Base-by-base conservation (phyloP, 495 filamentous ascomycete species). In the Pseudevernia furfuracea region DNA sequence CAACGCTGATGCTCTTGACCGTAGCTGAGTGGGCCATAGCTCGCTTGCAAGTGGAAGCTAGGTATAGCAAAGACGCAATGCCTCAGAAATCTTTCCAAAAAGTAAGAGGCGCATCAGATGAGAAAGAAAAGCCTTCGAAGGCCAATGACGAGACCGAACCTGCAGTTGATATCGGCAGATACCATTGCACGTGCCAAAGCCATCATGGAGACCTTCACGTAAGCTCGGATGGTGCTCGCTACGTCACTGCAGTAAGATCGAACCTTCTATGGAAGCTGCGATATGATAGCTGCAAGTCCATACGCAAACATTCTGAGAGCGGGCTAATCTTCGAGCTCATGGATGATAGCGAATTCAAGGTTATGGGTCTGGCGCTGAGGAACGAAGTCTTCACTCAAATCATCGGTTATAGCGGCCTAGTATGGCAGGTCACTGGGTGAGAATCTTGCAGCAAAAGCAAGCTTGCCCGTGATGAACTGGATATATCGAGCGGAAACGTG, bases 301-400 rank as follows among this genome's bases (percentile, higher is more conserved):
- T 52, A 11, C n/a, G 34, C 28, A 66, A 43, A 39, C 11, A 23
- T 23, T 32, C 62, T 44, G 30, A 64, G 32, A 63, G 55, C 60
- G 12, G 38, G 39, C 34, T 64, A 17, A 43, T 65, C 14, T 59
- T 64, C 23, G 56, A 52, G 10, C 38, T 41, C 11, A 53, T 56
- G 15, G 25, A 67, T 14, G 62, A 39, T 10, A 53, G 49, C 25
- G 34, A 67, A 3, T 66, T 32, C 48, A 61, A 49, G 14, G 64
- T 63, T n/a, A 39, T 43, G 37, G 64, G 56, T 11, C 30, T 74
- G 59, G 65, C 55, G 37, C 49, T 43, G 1, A 67, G 71, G 56
- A 65, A 72, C 58, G 67, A 74, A 39, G 63, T 68, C 8, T 71
- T 74, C 34, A 71, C 68, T 57, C 60, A 71, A 11, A 63, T 74